Evolutionary conservation across 2,329 filamentous ascomycete species (phyloP).

Genomic region (Camillea tinctor): DNA sequence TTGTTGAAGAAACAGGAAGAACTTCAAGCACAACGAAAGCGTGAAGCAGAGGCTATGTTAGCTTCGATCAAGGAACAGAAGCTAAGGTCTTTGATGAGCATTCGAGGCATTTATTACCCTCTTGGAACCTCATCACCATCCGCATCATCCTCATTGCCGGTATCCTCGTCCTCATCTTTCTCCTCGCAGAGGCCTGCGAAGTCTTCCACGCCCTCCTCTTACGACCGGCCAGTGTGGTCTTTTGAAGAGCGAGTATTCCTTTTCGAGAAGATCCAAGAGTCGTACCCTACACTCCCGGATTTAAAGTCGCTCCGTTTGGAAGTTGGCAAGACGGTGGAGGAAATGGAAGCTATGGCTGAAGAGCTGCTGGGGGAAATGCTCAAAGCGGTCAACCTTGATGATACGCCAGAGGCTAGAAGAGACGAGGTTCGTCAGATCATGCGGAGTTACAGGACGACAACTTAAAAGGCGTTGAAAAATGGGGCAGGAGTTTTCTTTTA

Average conservation of each 20-base stretch:
- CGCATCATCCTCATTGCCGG: constrained; percentile 10
- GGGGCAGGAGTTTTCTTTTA: not conserved
- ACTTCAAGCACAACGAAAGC: constrained; percentile 12
- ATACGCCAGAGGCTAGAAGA: constrained; percentile 8
- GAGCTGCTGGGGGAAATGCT: constrained; percentile 26
- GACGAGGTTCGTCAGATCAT: constrained; percentile 16
- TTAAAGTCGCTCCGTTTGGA: constrained; percentile 19
- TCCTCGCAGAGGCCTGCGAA: not conserved
- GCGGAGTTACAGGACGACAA: constrained; percentile 15
- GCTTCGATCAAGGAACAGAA: constrained; percentile 19
- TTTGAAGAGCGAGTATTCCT: constrained; percentile 26
- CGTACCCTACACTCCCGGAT: constrained; percentile 24
- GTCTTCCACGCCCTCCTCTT: not conserved
- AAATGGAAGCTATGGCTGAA: constrained; percentile 26
- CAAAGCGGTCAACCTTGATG: constrained; percentile 14
- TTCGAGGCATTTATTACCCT: constrained; percentile 14
- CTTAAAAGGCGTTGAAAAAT: constrained; percentile 2
- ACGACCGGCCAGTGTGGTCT: constrained; percentile 18
- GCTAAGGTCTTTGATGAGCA: constrained; percentile 21
- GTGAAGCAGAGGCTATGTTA: constrained; percentile 13
- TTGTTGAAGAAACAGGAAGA: constrained; percentile 15
- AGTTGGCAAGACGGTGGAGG: constrained; percentile 22
- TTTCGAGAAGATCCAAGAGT: constrained; percentile 24
- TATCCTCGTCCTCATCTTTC: constrained; percentile 1
- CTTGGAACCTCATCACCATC: constrained; percentile 8